Evolutionary conservation across 2,329 filamentous ascomycete species (phyloP), one percentile per base, ranked within the genome.

Genomic region (Cercospora sp.): DNA sequence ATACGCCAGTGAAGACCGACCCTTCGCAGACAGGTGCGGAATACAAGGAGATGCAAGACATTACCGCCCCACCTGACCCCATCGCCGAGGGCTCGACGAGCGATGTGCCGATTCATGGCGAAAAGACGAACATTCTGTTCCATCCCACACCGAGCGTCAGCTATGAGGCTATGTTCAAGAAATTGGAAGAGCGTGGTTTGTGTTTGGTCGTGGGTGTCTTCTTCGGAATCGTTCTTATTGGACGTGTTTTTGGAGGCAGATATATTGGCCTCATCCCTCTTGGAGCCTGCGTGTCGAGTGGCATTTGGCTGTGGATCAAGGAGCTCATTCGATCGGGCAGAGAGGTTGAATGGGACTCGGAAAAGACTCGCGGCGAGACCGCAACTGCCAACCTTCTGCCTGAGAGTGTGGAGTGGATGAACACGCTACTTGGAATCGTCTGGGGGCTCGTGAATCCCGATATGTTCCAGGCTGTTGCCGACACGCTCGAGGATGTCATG

Each of bases 381-480:
- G 89, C 94, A 1, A 93, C 91, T 2, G 89, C 90, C 31, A 97
- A 97, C 75, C 83, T 98, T 30, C 90, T 98, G 6, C 94, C 94
- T 0, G 94, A 97, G 80, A 96, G 92, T 0, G 94, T 96, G 6
- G 83, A 87, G 77, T 98, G 95, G 62, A 90, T 99, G 87, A 99
- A 99, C 78, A 94, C 92, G 0, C 87, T 95, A 61, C 80, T 98
- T 3, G 87, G 87, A 1, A 87, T 97, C 51, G 85, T 95, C 53
- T 99, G 95, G 95, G 91, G 92, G 0, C 83, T 98, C 3, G 89
- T 97, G 71, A 96, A 98, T 76, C 94, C 95, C 0, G 94, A 98
- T 53, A 96, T 98, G 91, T 95, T 99, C 79, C 84, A 88, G n/a
- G 87, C 88, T 5, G 87, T 97, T 8, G 94, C 94, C n/a, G 95